Evolutionary conservation across 495 filamentous ascomycete genomes (phyloP).

Genomic region (Aspergillus nidulans): DNA sequence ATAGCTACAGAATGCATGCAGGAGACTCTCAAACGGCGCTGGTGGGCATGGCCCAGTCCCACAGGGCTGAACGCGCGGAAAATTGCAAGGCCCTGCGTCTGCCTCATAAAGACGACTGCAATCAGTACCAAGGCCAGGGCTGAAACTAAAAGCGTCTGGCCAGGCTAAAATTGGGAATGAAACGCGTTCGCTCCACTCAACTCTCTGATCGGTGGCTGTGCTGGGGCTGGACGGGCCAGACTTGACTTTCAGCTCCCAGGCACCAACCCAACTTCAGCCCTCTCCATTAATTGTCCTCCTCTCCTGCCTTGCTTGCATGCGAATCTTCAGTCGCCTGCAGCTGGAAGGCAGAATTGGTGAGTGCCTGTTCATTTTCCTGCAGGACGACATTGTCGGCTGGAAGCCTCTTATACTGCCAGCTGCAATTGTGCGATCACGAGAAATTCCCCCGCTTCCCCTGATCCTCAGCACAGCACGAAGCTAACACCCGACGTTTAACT

Average conservation of each 20-base stretch:
- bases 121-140: not conserved
- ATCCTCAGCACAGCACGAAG: not conserved
- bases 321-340: not conserved
- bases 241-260: slow-evolving; percentile 4
- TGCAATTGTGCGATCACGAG: not conserved
- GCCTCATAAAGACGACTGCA: not conserved
- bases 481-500: not conserved
- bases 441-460: slow-evolving; percentile 1
- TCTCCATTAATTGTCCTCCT: not conserved
- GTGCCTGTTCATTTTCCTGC: not conserved
- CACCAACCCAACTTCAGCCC: not conserved
- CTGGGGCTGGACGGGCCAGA: slow-evolving; percentile 3
- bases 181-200: slow-evolving; percentile 1
- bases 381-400: not conserved
- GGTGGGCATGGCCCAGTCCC: not conserved
- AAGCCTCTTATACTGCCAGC: not conserved
- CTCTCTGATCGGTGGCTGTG: slow-evolving; percentile 3
- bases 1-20: not conserved
- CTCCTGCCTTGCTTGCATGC: not conserved
- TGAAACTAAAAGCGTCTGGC: not conserved
- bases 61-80: not conserved
- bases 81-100: not conserved
- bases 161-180: not conserved
- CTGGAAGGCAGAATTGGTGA: slow-evolving; percentile 6
- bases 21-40: not conserved